Conservation (phyloP, 805 yeast genomes). For the Danielozyma ontarioensis region DNA sequence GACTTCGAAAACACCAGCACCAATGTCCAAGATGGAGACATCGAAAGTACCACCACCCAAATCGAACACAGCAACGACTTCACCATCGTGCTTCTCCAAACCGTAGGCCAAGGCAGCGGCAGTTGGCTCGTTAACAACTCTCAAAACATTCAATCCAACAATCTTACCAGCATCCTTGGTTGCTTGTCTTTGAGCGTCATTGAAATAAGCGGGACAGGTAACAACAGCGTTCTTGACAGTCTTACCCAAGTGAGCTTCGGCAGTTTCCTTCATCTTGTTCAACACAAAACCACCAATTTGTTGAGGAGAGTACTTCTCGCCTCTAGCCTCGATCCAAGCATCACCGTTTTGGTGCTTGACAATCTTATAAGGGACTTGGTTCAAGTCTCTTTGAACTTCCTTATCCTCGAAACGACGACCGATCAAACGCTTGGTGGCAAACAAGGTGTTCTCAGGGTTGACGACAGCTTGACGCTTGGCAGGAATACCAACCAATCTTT, state of each 20-base stretch:
- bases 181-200: slow-evolving; percentile 90
- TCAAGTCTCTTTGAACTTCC: slow-evolving; percentile 87
- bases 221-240: slow-evolving; percentile 84
- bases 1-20: slow-evolving; percentile 96
- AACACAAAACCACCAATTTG: slow-evolving; percentile 91
- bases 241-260: slow-evolving; percentile 88
- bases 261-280: slow-evolving; percentile 98
- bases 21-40: slow-evolving; percentile 93
- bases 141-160: slow-evolving; percentile 85
- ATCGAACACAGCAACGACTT: slow-evolving; percentile 93
- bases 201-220: slow-evolving; percentile 86
- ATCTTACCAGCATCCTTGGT: slow-evolving; percentile 97
- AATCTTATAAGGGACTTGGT: slow-evolving; percentile 85
- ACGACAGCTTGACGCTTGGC: slow-evolving; percentile 96
- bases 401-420: slow-evolving; percentile 87
- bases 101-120: slow-evolving; percentile 96
- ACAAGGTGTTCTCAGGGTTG: slow-evolving; percentile 89
- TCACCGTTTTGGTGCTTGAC: slow-evolving; percentile 90
- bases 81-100: slow-evolving; percentile 72
- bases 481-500: slow-evolving; percentile 87
- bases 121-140: slow-evolving; percentile 89
- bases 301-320: slow-evolving; percentile 86
- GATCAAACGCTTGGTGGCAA: slow-evolving; percentile 91
- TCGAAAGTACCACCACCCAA: slow-evolving; percentile 99
- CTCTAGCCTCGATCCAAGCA: slow-evolving; percentile 93